Percentiles rank a stretch among this genome's conserved stretches.
These are phyloP conservation scores for Pyrenula aspistea DNA, from an alignment of 495 filamentous ascomycete species.

Conservation along the genomic window DNA sequence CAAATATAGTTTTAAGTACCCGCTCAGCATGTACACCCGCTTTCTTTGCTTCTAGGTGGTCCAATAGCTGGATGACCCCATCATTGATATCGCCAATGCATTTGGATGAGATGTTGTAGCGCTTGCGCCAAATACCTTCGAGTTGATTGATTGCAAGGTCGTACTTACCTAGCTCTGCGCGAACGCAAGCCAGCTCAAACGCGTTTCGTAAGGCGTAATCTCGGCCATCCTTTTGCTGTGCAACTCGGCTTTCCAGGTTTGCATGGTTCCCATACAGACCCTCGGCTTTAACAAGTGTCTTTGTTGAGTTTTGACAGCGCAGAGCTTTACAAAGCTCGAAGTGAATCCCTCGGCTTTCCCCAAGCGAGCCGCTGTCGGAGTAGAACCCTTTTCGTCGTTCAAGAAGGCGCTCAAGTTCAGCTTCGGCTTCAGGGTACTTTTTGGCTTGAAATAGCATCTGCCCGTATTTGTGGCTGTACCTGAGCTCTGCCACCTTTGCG, in stretches of 20 bases:
- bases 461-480: neutral
- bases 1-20: too few relatives aligned
- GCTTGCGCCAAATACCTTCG: neutral
- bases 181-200: neutral
- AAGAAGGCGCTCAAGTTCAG: neutral
- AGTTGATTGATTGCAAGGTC: neutral
- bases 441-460: neutral
- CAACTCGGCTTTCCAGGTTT: neutral
- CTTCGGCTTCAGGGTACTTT: neutral
- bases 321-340: neutral
- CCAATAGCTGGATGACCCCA: neutral
- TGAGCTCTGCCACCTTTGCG: neutral
- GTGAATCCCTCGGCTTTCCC: neutral
- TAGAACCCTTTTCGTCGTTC: neutral
- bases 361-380: neutral
- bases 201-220: neutral
- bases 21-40: too few relatives aligned
- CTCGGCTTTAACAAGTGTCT: neutral
- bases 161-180: neutral
- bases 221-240: neutral
- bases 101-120: neutral
- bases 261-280: neutral
- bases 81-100: neutral
- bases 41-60: neutral
- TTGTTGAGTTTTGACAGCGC: neutral